Base-by-base conservation (phyloP, 805 yeast genomes). In the Spathaspora sp. region DNA sequence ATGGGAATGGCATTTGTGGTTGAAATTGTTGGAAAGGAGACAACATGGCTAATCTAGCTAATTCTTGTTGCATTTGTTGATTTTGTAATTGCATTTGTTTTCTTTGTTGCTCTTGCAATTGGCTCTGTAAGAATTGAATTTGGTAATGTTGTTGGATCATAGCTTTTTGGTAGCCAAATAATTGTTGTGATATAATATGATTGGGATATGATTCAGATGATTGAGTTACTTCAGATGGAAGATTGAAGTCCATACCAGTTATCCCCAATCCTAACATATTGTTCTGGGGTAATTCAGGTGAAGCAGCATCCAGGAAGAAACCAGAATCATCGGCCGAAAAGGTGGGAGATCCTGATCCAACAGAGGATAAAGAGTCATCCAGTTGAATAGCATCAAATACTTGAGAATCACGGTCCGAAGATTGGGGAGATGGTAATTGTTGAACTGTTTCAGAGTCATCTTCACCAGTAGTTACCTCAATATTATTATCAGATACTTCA, bases 231-330 rank as follows among this genome's bases (percentile, higher is more conserved):
- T 31, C 38, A 35, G 54, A 53, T 29, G 26, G 47, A 8, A 45
- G 16, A 31, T 17, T 11, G 23, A 44, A 45, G 48, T 50, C 67
- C 52, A 64, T 48, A 48, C 63, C 60, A 61, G 60, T 57, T 31
- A 69, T 61, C 14, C 72, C 73, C 52, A 68, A 64, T 10, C 71
- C 73, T 28, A 64, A 49, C 23, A 52, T 53, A 18, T 44, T 18
- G 17, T 8, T 28, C 10, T 29, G 26, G 6, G 40, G 23, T 17
- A 39, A 49, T 14, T 29, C 46, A 8, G 16, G 47, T 12, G 47
- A 29, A 10, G 47, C 19, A 6, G 8, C 14, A 40, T 40, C 44
- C 44, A 42, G 44, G 14, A 31, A 44, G 23, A 19, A 44, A 31
- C 35, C 18, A 28, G 47, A 45, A 17, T 45, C 47, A 19, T 5